These are phyloP conservation scores for Coniochaeta hoffmannii DNA, from an alignment of 2,329 filamentous ascomycete genomes.

Conservation along the genomic window DNA sequence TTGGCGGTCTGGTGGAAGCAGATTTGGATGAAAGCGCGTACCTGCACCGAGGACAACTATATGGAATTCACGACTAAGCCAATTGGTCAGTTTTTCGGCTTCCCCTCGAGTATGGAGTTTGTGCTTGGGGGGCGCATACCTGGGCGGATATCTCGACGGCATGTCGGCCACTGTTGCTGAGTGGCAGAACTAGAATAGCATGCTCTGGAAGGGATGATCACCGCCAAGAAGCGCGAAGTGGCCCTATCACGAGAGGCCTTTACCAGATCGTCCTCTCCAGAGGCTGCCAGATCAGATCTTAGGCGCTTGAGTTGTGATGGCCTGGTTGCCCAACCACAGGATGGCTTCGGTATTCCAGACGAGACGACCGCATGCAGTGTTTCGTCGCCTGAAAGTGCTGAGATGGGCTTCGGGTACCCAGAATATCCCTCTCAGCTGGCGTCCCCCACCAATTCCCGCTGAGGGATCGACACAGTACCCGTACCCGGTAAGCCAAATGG, in stretches of 20 bases:
- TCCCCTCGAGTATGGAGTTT: background rate
- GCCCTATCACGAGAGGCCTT: background rate
- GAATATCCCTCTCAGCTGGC: background rate
- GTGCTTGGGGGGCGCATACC: background rate
- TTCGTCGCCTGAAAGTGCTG: background rate
- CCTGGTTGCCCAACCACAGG: background rate
- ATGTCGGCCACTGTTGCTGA: background rate
- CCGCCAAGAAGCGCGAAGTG: background rate
- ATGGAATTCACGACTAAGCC: slow-evolving; percentile 64
- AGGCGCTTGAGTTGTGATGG: background rate
- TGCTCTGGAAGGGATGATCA: background rate
- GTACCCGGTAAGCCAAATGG: background rate
- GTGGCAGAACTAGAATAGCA: background rate
- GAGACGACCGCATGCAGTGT: background rate
- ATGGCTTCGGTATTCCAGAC: background rate
- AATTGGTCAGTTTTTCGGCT: background rate
- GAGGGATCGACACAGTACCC: background rate
- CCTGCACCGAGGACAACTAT: slow-evolving; percentile 77
- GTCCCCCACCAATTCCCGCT: background rate
- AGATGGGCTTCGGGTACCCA: background rate
- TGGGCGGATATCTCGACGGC: slow-evolving; percentile 3
- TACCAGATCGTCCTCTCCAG: background rate
- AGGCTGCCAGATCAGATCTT: background rate
- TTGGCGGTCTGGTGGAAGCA: background rate
- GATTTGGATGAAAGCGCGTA: slow-evolving; percentile 26